Conservation (phyloP, 208 protist species). For the Leishmania aethiopica region DNA sequence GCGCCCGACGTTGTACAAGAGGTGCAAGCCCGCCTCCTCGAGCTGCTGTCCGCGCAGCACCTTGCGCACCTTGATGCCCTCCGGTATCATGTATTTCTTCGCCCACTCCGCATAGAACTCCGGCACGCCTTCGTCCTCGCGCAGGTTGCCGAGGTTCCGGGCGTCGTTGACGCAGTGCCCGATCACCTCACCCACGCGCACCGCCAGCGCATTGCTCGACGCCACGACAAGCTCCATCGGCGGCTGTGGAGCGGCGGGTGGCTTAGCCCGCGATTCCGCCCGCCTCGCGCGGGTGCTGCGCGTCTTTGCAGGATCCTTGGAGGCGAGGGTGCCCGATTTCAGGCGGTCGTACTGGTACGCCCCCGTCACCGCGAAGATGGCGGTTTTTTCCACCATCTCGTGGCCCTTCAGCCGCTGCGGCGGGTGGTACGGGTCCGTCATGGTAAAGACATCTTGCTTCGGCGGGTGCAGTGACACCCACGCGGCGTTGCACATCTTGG, state of each 20-base stretch:
- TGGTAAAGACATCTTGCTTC: slow-evolving; percentile 32
- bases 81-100: slow-evolving; percentile 40
- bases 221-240: slow-evolving; percentile 50
- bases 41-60: slow-evolving; percentile 63
- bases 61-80: slow-evolving; percentile 62
- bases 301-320: neutral
- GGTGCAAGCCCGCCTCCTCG: slow-evolving; percentile 53
- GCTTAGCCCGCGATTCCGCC: neutral
- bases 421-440: slow-evolving; percentile 43
- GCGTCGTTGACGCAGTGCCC: slow-evolving; percentile 78
- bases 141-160: slow-evolving; percentile 82
- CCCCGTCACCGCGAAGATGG: slow-evolving; percentile 68
- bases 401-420: slow-evolving; percentile 33
- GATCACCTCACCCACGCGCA: slow-evolving; percentile 65
- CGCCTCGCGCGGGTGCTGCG: neutral
- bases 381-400: slow-evolving; percentile 74
- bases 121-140: slow-evolving; percentile 81
- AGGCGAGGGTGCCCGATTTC: slow-evolving; percentile 17
- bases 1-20: slow-evolving; percentile 86
- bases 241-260: neutral
- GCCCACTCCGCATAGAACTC: slow-evolving; percentile 82
- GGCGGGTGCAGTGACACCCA: slow-evolving; percentile 30
- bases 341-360: slow-evolving; percentile 80
- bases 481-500: slow-evolving; percentile 34
- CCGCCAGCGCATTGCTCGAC: slow-evolving; percentile 42